Evolutionary conservation across 176 grass and related monocot genomes (phyloP), one percentile per base, ranked within the genome.

Genomic region (Dendrocalamus sinicus): DNA sequence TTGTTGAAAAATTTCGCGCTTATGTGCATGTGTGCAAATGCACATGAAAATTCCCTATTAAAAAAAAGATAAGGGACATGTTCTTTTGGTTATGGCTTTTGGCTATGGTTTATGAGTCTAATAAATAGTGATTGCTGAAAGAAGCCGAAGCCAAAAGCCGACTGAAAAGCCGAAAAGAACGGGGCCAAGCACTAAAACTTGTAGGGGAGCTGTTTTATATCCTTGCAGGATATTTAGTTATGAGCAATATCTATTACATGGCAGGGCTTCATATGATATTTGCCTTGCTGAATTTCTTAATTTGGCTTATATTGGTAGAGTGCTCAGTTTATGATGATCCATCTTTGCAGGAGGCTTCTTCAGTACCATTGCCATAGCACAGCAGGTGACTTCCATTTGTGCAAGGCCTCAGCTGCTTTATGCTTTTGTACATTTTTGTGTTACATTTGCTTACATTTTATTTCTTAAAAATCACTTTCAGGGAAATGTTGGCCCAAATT

Each of bases 341-440:
- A 15, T 81, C 75, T 85, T 90, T 77, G 72, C 93, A 98, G 95
- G 91, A 63, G 91, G 85, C 47, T 84, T 90, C 64, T 85, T 90
- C 51, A 75, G 92, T 84, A 89, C 79, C 19, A 65, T 82, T 62
- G 88, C 50, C 26, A 72, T 88, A 76, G 81, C 73, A 69, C 90
- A 92, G 35, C 91, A 95, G 90, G 95, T 98, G 81, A 85, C 75
- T 90, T 77, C 12, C 50, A 70, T 35, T 86, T 82, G 55, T 66
- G 22, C 40, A 80, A 69, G 23, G 53, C 13, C 48, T 87, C 37
- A 15, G 22, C n/a, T 54, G 50, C 22, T 75, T 73, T 80, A 26
- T 15, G 47, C 16, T 45, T 72, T 60, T 82, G 26, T 85, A 62
- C 68, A 69, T 30, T 90, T 88, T 86, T 81, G 19, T 67, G 68